Conservation (phyloP, 805 yeast genomes). For the Saccharomycopsis guyanensis region DNA sequence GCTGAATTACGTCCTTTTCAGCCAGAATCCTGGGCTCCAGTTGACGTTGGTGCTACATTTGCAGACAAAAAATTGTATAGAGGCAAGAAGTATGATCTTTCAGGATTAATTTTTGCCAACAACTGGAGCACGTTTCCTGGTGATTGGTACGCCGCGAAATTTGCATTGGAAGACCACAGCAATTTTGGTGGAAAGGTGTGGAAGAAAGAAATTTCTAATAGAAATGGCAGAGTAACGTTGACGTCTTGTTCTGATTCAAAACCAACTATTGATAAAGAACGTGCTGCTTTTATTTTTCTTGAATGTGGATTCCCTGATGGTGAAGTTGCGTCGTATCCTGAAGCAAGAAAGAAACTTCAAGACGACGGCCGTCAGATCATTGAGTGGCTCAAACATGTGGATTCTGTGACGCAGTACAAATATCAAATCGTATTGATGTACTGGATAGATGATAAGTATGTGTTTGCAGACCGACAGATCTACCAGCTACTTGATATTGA, state of each 20-base stretch:
- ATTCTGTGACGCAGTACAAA: slow-evolving; percentile 31
- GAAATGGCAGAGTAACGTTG: background rate
- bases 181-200: slow-evolving; percentile 7
- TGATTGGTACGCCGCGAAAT: slow-evolving; percentile 40
- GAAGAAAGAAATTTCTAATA: background rate
- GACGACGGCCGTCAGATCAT: slow-evolving; percentile 32
- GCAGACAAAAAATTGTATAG: background rate
- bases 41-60: background rate
- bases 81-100: background rate
- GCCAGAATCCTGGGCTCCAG: background rate
- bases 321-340: background rate
- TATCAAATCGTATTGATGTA: slow-evolving; percentile 34
- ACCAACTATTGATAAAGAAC: slow-evolving; percentile 18
- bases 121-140: background rate
- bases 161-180: slow-evolving; percentile 33
- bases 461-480: slow-evolving; percentile 9
- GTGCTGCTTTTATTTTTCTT: slow-evolving; percentile 38
- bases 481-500: slow-evolving; percentile 13
- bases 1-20: background rate
- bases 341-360: slow-evolving; percentile 28
- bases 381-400: slow-evolving; percentile 31
- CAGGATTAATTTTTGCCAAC: background rate
- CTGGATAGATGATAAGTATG: slow-evolving; percentile 30
- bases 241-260: no score
- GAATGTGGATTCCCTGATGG: slow-evolving; percentile 39